Evolutionary conservation across 164 flowering plant species (phyloP).

Genomic region (Vitis rupestris): DNA sequence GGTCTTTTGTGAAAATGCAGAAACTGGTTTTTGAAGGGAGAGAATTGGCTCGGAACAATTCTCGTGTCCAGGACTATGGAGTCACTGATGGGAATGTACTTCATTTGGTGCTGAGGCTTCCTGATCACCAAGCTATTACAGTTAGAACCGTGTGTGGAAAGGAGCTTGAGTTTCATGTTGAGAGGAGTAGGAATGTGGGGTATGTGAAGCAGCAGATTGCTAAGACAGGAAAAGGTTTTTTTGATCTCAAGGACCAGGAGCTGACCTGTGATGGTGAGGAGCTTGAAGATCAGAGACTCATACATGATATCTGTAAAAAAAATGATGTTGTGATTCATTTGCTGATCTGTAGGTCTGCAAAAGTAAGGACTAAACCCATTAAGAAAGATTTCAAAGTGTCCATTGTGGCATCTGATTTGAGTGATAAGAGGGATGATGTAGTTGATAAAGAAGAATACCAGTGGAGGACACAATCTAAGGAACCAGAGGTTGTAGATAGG

Average conservation of each 20-base stretch:
- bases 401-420: slow-evolving; percentile 23
- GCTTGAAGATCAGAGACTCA: slow-evolving; percentile 42
- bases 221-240: slow-evolving; percentile 26
- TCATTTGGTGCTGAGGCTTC: slow-evolving; percentile 39
- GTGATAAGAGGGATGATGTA: slow-evolving; percentile 9
- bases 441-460: slow-evolving; percentile 4
- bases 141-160: slow-evolving; percentile 40
- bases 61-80: slow-evolving; percentile 34
- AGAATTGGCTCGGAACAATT: slow-evolving; percentile 36
- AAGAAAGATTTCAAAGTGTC: slow-evolving; percentile 32
- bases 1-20: slow-evolving; percentile 49
- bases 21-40: slow-evolving; percentile 57
- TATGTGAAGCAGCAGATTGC: slow-evolving; percentile 40
- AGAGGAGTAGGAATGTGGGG: slow-evolving; percentile 36
- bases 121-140: slow-evolving; percentile 41
- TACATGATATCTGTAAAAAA: slow-evolving; percentile 28
- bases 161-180: slow-evolving; percentile 34
- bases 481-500: slow-evolving; percentile 1
- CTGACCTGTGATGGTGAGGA: slow-evolving; percentile 37
- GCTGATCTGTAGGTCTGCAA: slow-evolving; percentile 33
- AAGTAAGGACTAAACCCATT: slow-evolving; percentile 30
- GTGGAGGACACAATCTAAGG: neutral
- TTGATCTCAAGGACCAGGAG: slow-evolving; percentile 29
- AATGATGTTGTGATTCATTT: slow-evolving; percentile 32
- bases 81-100: slow-evolving; percentile 38